Base-by-base conservation (phyloP, 2,329 filamentous ascomycete genomes). In the Dothiorella sarmentorum region DNA sequence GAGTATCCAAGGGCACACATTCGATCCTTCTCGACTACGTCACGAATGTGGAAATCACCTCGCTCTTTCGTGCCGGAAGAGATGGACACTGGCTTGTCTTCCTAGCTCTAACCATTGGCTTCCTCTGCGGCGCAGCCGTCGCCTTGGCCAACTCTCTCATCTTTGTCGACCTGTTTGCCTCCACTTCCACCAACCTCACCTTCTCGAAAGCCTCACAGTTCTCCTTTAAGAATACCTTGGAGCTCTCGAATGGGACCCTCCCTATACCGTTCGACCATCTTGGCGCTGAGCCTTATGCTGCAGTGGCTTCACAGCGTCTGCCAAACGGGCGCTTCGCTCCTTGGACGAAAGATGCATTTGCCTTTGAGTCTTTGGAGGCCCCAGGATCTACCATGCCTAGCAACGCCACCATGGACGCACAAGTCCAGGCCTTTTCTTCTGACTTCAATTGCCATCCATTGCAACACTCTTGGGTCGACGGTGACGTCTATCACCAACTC, bases 1-100 rank as follows among this genome's bases (percentile, higher is more conserved):
- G 31, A 15, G 47, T 31, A 31, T 7, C 29, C 13, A 17, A 20
- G 4, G 6, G 29, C 7, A 38, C 42, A 1, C 15, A 49, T 6
- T 57, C 55, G 3, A 9, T 57, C 2, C n/a, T 37, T 4, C 24
- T 57, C 27, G 43, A 57, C 31, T 57, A 47, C 20, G 40, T n/a
- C 29, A 47, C 31, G 4, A 38, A n/a, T 1, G n/a, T 47, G 7
- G 55, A 57, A 13, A 6, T 57, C 31, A n/a, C 35, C 5, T 47
- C 55, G 2, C 7, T 57, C 1, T 7, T 47, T 15, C 9, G 3
- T 3, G 31, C 55, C 10, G 42, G 11, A 4, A 29, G n/a, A 4
- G 29, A 15, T 26, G 18, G 24, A 11, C 55, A 57, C 9, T 38
- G 31, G 17, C 15, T 29, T 2, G 18, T 47, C 2, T 29, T 40